Conservation (phyloP, 1,284 basidiomycete genomes). For the Takashimella tepidaria region DNA sequence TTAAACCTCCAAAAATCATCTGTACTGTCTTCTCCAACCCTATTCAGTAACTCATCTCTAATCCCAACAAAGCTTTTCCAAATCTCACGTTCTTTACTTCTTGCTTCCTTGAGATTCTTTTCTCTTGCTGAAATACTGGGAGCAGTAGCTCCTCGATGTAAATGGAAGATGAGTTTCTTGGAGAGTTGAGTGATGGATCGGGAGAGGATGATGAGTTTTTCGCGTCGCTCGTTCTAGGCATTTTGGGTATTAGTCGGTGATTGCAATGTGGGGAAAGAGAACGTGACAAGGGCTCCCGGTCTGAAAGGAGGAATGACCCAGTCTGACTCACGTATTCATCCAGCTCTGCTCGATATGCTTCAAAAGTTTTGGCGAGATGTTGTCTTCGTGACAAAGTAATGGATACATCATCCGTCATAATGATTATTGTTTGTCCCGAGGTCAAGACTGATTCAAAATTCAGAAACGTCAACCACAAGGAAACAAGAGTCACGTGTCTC, state of each 20-base stretch:
- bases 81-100: constrained; percentile 66
- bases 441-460: no score
- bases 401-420: constrained; percentile 12
- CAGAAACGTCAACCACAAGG: no score
- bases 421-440: no score
- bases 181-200: constrained; percentile 87
- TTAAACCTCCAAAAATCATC: constrained; percentile 70
- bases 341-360: constrained; percentile 38
- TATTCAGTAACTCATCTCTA: constrained; percentile 60
- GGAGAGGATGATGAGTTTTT: constrained; percentile 48
- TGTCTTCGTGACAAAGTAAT: constrained; percentile 22
- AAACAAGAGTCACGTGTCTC: no score
- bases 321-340: constrained; percentile 43
- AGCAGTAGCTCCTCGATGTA: constrained; percentile 64
- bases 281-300: background rate
- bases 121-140: constrained; percentile 29
- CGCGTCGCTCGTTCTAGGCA: constrained; percentile 46
- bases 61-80: constrained; percentile 61
- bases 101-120: constrained; percentile 52
- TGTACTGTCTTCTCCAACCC: constrained; percentile 49
- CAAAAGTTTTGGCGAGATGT: constrained; percentile 38
- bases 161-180: constrained; percentile 89
- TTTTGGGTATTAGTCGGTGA: background rate
- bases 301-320: background rate
- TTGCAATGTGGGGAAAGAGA: background rate